Evolutionary conservation across 345 rosid species (phyloP).

Genomic region (Reutealis trisperma): DNA sequence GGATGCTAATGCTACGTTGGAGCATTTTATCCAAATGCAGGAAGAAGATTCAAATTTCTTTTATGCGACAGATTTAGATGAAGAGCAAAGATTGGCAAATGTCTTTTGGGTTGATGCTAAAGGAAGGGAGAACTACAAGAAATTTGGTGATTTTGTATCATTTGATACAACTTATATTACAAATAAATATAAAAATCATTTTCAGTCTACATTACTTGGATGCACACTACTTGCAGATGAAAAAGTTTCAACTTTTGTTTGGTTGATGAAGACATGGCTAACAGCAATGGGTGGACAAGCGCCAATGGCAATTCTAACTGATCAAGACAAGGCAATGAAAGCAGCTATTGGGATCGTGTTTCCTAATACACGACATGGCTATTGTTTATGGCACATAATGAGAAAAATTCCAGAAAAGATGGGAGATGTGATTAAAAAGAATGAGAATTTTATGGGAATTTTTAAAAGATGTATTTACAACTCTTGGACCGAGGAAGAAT

Average conservation of each 20-base stretch:
- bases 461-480: too few relatives aligned
- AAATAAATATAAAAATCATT: conserved; percentile 50
- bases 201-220: conserved; percentile 45
- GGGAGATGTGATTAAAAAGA: conserved; percentile 41
- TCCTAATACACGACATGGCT: conserved; percentile 45
- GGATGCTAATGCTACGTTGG: too few relatives aligned
- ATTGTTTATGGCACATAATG: conserved; percentile 49
- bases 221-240: conserved; percentile 53
- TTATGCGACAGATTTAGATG: conserved; percentile 46
- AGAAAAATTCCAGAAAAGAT: conserved; percentile 47
- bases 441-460: too few relatives aligned
- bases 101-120: conserved; percentile 52
- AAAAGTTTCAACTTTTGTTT: conserved; percentile 37
- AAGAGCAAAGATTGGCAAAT: conserved; percentile 44
- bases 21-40: too few relatives aligned
- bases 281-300: conserved; percentile 50
- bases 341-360: conserved; percentile 38
- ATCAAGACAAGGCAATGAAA: conserved; percentile 47
- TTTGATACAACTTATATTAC: conserved; percentile 50
- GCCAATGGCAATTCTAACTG: conserved; percentile 46
- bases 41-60: conserved; percentile 49
- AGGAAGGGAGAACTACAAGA: conserved; percentile 44
- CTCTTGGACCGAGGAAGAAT: too few relatives aligned
- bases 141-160: conserved; percentile 48
- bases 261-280: conserved; percentile 51